phyloP scores from a whole-genome alignment of 129 eudicot species.

The Chrysanthemum lavandulifolium region DNA sequence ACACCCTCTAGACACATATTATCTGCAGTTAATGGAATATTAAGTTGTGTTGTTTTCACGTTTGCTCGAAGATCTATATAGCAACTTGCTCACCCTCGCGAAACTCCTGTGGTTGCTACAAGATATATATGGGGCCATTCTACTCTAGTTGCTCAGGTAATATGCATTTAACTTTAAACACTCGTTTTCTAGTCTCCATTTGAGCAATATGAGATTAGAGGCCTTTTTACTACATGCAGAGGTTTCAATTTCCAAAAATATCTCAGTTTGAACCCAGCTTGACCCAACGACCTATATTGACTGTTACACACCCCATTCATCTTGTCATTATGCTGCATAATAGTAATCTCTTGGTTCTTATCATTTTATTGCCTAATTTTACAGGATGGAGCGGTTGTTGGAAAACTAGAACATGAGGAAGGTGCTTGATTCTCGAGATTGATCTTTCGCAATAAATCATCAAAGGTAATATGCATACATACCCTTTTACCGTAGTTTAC shows the following conservation, averaged over 20 bases:
- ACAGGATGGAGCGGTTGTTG: neutral
- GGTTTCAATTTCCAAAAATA: neutral
- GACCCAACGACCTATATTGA: neutral
- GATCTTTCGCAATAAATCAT: neutral
- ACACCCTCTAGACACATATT: neutral
- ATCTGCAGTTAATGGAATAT: neutral
- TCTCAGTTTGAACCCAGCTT: too few species aligned
- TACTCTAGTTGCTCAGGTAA: constrained; percentile 9
- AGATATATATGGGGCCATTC: constrained; percentile 15
- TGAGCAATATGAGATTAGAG: neutral
- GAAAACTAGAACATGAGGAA: neutral
- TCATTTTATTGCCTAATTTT: neutral
- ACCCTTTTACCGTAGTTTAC: neutral
- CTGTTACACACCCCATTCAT: neutral
- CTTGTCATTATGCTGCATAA: neutral
- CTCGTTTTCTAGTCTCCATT: neutral
- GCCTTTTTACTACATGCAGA: constrained; percentile 16
- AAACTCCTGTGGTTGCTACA: constrained; percentile 3
- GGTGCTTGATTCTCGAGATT: too few species aligned
- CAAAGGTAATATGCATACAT: neutral
- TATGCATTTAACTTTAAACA: neutral
- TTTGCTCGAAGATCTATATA: constrained; percentile 2
- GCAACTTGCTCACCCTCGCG: constrained; percentile 15
- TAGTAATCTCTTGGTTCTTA: too few species aligned
- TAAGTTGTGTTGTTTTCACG: neutral